Base-by-base conservation (phyloP, 208 protist genomes). In the Porcisia hertigi region DNA sequence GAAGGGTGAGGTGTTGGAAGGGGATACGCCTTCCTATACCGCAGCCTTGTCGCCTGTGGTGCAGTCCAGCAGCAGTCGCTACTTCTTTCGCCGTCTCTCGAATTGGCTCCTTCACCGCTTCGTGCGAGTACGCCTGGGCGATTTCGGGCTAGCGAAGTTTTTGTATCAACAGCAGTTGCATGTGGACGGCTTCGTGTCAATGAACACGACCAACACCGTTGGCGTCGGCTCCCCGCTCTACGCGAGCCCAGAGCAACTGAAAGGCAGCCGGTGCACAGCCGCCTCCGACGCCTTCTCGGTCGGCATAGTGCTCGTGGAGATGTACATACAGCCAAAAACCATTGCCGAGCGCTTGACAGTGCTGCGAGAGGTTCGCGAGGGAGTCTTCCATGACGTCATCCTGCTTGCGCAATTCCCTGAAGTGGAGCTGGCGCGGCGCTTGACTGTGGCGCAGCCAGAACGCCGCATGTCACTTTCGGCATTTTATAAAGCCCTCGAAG, bases 201-300 rank as follows among this genome's bases (percentile, higher is more conserved):
- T 80, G 52, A 92, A 79, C 65, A 76, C 72, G 30, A 76, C 83
- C 20, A 92, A 96, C 82, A 97, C 93, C 3, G 60, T 85, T 11
- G 93, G 93, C 8, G 86, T 91, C n/a, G 93, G 93, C 77, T 95
- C 93, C 0, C 90, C 93, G 6, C 83, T 97, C 58, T 97, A 97
- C 82, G 88, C 90, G 1, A 95, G 90, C 67, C 93, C 93, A 11
- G 93, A 97, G 87, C 93, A 97, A 79, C 79, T 96, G 9, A 75
- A 81, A 8, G 91, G 91, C 7, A 76, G 81, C 16, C 53, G 86
- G 1, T 92, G 87, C 76, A 94, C 87, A 2, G 45, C 84, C 20
- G 84, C 85, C 55, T 89, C 91, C 0, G 93, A 97, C 69, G 83
- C 79, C 14, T 97, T 90, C 69, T 86, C 91, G 0, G 41, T 89